Conservation (phyloP, 106 monocot species). For the Acorus calamus region DNA sequence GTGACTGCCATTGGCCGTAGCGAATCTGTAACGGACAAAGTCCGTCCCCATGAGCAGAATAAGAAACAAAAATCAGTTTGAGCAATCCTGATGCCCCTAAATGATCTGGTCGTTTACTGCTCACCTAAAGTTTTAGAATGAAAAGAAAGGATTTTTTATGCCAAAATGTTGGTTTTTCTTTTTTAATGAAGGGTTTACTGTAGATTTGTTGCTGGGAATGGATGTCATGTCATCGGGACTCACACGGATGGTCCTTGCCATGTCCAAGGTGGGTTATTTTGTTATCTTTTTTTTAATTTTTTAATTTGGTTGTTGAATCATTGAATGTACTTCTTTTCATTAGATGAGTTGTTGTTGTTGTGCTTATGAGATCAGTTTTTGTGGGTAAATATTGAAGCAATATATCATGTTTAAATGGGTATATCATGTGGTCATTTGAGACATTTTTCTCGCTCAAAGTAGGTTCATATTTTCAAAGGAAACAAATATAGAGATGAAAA, state of each 20-base stretch:
- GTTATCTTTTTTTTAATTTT: not conserved
- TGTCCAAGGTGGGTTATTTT: constrained; percentile 49
- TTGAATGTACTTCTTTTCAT: not conserved
- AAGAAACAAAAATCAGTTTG: too few species aligned
- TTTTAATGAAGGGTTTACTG: not conserved
- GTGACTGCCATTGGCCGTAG: too few species aligned
- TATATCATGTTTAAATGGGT: too few species aligned
- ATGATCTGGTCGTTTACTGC: too few species aligned
- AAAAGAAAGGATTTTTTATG: constrained; percentile 1
- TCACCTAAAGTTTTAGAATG: not conserved
- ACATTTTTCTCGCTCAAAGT: too few species aligned
- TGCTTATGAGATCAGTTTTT: not conserved
- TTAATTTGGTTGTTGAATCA: not conserved
- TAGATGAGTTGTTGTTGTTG: not conserved
- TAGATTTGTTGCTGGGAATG: constrained; percentile 88
- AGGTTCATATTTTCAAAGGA: too few species aligned
- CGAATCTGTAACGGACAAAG: too few species aligned
- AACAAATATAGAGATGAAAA: too few species aligned
- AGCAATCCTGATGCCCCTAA: too few species aligned
- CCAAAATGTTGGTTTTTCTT: not conserved
- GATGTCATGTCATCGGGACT: constrained; percentile 89
- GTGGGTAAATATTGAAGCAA: too few species aligned
- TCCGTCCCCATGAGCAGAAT: too few species aligned
- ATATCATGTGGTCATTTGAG: too few species aligned
- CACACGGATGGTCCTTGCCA: constrained; percentile 90